These are phyloP conservation scores for Sedum album DNA, from an alignment of 164 flowering plant genomes.

Conservation along the genomic window DNA sequence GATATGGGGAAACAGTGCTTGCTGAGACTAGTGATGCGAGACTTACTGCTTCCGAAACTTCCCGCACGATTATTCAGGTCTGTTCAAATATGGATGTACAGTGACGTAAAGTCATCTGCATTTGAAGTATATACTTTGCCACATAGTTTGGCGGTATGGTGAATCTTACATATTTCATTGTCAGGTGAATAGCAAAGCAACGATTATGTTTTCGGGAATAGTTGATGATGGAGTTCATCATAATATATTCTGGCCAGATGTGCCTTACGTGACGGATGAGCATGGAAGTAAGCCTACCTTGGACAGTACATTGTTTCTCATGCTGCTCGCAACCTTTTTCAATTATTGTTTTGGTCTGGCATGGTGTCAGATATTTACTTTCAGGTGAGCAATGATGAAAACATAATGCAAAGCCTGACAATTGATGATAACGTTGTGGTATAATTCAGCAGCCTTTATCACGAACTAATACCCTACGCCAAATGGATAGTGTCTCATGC, in stretches of 20 bases:
- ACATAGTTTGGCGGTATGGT: background rate
- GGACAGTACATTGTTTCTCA: background rate
- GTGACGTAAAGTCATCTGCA: no score
- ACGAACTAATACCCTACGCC: background rate
- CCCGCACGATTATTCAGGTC: constrained; percentile 76
- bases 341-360: constrained; percentile 15
- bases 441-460: constrained; percentile 14
- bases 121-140: background rate
- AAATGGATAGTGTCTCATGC: background rate
- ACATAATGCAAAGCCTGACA: constrained; percentile 52
- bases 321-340: background rate
- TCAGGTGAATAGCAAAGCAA: constrained; percentile 82
- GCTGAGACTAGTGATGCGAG: constrained; percentile 30
- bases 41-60: constrained; percentile 56
- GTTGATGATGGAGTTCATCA: constrained; percentile 53
- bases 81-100: background rate
- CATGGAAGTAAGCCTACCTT: constrained; percentile 69
- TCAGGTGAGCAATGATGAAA: constrained; percentile 67
- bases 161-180: constrained; percentile 11
- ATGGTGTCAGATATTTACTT: constrained; percentile 67
- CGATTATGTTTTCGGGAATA: constrained; percentile 64
- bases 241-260: constrained; percentile 76
- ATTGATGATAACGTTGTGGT: constrained; percentile 75
- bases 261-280: constrained; percentile 82
- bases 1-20: constrained; percentile 29